Percentiles rank a stretch among this genome's conserved stretches.
phyloP scores from a whole-genome alignment of 495 filamentous ascomycete genomes.

The Lindgomyces ingoldianus region DNA sequence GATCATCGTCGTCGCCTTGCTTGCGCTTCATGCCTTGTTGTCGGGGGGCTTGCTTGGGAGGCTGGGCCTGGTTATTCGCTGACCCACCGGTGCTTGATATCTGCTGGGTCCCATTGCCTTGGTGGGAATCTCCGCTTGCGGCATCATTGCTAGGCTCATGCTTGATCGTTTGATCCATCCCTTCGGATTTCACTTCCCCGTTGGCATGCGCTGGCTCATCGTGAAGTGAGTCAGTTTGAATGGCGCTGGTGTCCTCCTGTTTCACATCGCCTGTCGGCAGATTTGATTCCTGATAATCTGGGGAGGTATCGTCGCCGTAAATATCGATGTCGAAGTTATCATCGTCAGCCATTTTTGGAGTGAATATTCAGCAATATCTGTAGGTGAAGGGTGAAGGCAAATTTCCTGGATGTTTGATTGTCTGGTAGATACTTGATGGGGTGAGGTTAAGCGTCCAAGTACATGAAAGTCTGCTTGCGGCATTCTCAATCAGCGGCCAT shows the following conservation, averaged over 20 bases:
- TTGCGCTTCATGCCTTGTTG: slow-evolving; percentile 47
- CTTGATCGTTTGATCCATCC: slow-evolving; percentile 19
- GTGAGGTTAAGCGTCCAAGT: slow-evolving; percentile 31
- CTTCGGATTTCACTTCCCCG: slow-evolving; percentile 4
- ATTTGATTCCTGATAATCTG: slow-evolving; percentile 43
- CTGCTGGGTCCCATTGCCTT: slow-evolving; percentile 48
- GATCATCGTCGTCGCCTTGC: slow-evolving; percentile 64
- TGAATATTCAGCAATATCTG: slow-evolving; percentile 6
- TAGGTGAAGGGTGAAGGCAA: slow-evolving; percentile 13
- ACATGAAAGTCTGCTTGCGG: slow-evolving; percentile 34
- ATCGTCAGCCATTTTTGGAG: slow-evolving; percentile 72
- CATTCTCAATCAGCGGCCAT: slow-evolving; percentile 24
- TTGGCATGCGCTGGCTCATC: slow-evolving; percentile 2
- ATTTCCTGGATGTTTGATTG: slow-evolving; percentile 27
- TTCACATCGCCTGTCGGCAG: slow-evolving; percentile 35
- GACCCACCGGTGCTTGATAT: slow-evolving; percentile 54
- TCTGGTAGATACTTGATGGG: slow-evolving; percentile 36
- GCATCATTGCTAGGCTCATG: slow-evolving; percentile 42
- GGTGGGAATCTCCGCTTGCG: slow-evolving; percentile 40
- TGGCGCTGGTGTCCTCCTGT: slow-evolving; percentile 11
- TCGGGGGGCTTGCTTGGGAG: slow-evolving; percentile 54
- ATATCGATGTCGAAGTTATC: slow-evolving; percentile 99
- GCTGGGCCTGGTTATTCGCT: slow-evolving; percentile 44
- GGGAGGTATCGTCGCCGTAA: slow-evolving; percentile 75
- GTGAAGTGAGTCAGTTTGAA: slow-evolving; percentile 25